Evolutionary conservation across 2,329 filamentous ascomycete species (phyloP), one percentile per base, ranked within the genome.

Genomic region (Phialophora expanda): DNA sequence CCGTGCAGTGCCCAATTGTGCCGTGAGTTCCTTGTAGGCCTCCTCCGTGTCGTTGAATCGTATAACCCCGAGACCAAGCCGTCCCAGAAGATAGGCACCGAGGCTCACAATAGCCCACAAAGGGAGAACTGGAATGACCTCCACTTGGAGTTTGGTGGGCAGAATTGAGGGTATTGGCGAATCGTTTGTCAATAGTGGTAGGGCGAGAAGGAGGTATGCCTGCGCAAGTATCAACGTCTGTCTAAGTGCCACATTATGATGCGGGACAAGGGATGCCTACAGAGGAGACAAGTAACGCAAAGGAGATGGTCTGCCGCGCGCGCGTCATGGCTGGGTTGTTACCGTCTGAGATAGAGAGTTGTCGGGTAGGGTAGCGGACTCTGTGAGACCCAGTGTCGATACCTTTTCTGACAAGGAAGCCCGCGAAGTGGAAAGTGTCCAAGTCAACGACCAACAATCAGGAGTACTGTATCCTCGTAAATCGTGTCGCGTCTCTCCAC

Each of bases 21-120:
- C 90, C 85, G 95, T 92, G 73, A 99, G 83, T 81, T 97, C 93
- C 77, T 89, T 87, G 80, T 98, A 90, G 60, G 95, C 95, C 68
- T 92, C 86, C 62, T 94, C 93, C 56, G 96, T 92, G 79, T 98
- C 93, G 83, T 97, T 95, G 86, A 99, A 99, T 64, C 92, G 97
- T 77, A 97, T 85, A 73, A 99, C 91, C 70, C 95, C 95, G 83
- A 88, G 90, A 74, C 95, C 95, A 69, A 99, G 90, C 74, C 92
- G 92, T 82, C 90, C 92, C 70, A 99, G 89, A 22, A 99, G 89
- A 80, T 93, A 93, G 69, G 93, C 90, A 79, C 93, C 95, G 76
- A 98, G 93, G 24, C 91, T 89, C 71, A 99, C 91, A 73, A 98
- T 84, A 55, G 87, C 88, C 91, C 94, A 99, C 83, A 97, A 91